A percentile compares a stretch with the other conserved stretches of the same genome.
Evolutionary conservation across 192 early-diverging fungal species (phyloP).

Genomic region (Linnemannia exigua): DNA sequence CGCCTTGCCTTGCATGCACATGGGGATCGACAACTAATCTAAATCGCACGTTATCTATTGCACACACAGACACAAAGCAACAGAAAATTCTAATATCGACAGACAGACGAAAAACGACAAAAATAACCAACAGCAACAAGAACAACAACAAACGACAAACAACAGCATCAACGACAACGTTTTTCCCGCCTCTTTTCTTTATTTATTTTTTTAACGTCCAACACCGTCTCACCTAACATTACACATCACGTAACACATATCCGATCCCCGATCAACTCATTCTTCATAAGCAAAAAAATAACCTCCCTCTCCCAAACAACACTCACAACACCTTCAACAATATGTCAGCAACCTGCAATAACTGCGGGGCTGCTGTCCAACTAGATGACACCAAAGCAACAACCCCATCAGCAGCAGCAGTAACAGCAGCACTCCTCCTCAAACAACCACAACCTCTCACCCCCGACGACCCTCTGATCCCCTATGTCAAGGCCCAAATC

Average conservation of each 20-base stretch:
- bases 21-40: neutral
- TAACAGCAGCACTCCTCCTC: neutral
- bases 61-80: too few species aligned
- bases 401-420: too few species aligned
- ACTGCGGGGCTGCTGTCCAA: constrained; percentile 52
- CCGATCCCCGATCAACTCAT: neutral
- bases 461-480: constrained; percentile 41
- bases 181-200: neutral
- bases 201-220: neutral
- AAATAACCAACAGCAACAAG: neutral
- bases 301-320: neutral
- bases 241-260: neutral
- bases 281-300: neutral
- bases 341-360: constrained; percentile 56
- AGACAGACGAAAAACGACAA: neutral
- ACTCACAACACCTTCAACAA: neutral
- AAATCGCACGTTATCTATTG: neutral
- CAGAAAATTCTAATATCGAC: neutral
- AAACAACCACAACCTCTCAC: constrained; percentile 26
- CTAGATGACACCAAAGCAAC: neutral
- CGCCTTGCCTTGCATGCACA: neutral
- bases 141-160: neutral
- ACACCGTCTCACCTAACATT: neutral
- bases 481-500: constrained; percentile 55
- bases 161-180: neutral